Base-by-base conservation (phyloP, 2,329 filamentous ascomycete genomes). In the Botrytis byssoidea region DNA sequence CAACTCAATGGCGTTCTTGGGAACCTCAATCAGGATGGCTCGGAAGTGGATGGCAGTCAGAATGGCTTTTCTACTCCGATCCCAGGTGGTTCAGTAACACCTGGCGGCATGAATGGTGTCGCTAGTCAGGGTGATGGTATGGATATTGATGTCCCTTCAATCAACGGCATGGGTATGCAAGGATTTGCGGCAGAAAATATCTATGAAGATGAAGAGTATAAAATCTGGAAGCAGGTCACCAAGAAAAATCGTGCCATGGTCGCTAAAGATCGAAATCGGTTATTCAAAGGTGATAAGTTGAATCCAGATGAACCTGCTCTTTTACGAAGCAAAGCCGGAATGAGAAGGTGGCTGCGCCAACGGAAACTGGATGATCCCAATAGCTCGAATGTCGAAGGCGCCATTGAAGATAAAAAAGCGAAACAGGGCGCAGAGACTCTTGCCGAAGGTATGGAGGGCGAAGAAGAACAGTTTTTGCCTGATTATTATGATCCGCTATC, bases 171-270 rank as follows among this genome's bases (percentile, higher is more conserved):
- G 81, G 85, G 87, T 0, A 81, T 92, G 32, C 89, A 91, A 70
- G 88, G 89, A 1, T 87, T 93, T 73, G 89, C 88, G 44, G 87
- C 86, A 22, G 92, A 97, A 78, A 93, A 97, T 77, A 88, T 89
- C 20, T 94, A 94, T 77, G 90, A 97, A 78, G 95, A 98, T 78
- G 95, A 98, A 74, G 95, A 98, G 81, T 97, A 96, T 84, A 97
- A 97, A 82, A 93, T 96, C 51, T 99, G 97, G 96, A 99, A 98
- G 84, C 95, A 98, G 83, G 94, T 97, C 59, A 99, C 96, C 2
- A 98, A 98, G 84, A 98, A 96, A 81, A 95, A 97, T 79, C 91
- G 96, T 75, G 96, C 96, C 6, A 85, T 92, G 37, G 90, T 95
- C 71, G 92, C 96, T 74, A 94, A 95, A 76, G 93, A 97, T 81